phyloP scores from a whole-genome alignment of 768 basidiomycete species.

The Suillus variegatus region DNA sequence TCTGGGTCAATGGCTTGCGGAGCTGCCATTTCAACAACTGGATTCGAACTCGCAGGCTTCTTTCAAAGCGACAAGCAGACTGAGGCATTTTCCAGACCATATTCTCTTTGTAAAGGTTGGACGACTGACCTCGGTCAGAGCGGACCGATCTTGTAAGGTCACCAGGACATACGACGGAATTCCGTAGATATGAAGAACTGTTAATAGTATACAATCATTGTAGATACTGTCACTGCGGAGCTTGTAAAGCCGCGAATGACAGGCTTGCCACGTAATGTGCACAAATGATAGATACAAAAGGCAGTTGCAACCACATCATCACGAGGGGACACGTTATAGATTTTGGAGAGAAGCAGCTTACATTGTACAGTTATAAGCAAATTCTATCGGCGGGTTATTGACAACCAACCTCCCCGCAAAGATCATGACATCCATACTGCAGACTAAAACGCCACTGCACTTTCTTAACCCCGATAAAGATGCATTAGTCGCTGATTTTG shows the following conservation, averaged over 20 bases:
- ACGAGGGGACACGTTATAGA: not conserved
- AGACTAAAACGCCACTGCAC: slow-evolving; percentile 49
- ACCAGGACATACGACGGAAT: slow-evolving; percentile 11
- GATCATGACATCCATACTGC: slow-evolving; percentile 31
- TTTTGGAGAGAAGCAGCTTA: not conserved
- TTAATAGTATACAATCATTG: not conserved
- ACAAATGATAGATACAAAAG: not conserved
- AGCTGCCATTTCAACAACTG: slow-evolving; percentile 17
- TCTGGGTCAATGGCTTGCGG: slow-evolving; percentile 64
- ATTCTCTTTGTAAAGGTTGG: slow-evolving; percentile 1
- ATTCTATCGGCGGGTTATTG: not conserved
- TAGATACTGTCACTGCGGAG: not conserved
- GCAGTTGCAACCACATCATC: not conserved
- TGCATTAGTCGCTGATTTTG: slow-evolving; percentile 53
- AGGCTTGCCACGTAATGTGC: slow-evolving; percentile 1
- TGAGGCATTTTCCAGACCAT: too few species aligned
- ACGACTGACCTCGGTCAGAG: slow-evolving; percentile 2
- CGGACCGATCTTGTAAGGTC: slow-evolving; percentile 9
- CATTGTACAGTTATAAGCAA: not conserved
- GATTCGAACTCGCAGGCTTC: not conserved
- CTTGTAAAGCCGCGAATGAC: not conserved
- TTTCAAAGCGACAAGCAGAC: not conserved
- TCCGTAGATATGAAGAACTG: not conserved
- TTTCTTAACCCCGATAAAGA: slow-evolving; percentile 47
- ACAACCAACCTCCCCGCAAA: not conserved